Conservation (phyloP, 768 basidiomycete genomes). For the Panus rudis region DNA sequence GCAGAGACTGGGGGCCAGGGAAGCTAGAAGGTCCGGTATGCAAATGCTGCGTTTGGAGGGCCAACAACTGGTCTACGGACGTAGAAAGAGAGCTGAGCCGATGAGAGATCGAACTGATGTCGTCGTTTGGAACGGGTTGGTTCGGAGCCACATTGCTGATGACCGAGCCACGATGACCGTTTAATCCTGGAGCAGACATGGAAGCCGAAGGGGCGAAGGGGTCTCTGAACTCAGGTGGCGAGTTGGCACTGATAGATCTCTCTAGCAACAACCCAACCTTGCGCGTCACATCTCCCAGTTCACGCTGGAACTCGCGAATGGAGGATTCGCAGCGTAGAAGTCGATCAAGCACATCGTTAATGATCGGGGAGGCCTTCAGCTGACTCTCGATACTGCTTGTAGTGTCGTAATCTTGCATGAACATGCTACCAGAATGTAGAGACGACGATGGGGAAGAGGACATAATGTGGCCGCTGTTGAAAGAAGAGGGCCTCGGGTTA, state of each 20-base stretch:
- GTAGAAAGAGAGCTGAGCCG: slow-evolving; percentile 73
- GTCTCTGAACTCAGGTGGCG: slow-evolving; percentile 71
- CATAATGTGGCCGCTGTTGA: slow-evolving; percentile 39
- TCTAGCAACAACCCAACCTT: slow-evolving; percentile 76
- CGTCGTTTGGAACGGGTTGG: slow-evolving; percentile 59
- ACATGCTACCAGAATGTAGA: slow-evolving; percentile 64
- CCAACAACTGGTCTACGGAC: slow-evolving; percentile 80
- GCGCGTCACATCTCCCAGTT: slow-evolving; percentile 65
- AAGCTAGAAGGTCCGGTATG: slow-evolving; percentile 32
- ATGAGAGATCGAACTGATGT: slow-evolving; percentile 70
- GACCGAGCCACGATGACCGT: slow-evolving; percentile 53
- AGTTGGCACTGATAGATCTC: slow-evolving; percentile 39
- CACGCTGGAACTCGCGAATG: slow-evolving; percentile 65
- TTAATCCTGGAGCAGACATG: slow-evolving; percentile 21
- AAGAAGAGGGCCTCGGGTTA: slow-evolving; percentile 33
- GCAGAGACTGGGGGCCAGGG: slow-evolving; percentile 15
- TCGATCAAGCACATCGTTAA: slow-evolving; percentile 72
- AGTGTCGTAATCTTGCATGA: slow-evolving; percentile 41
- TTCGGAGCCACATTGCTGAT: slow-evolving; percentile 67
- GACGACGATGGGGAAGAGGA: slow-evolving; percentile 78
- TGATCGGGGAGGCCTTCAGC: slow-evolving; percentile 66
- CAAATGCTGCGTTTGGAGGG: slow-evolving; percentile 69
- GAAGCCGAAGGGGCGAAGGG: slow-evolving; percentile 50
- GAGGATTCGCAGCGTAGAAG: slow-evolving; percentile 64
- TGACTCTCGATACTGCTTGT: slow-evolving; percentile 58